These are phyloP conservation scores for Gossypium davidsonii DNA, from an alignment of 441 rosid genomes.

Conservation along the genomic window DNA sequence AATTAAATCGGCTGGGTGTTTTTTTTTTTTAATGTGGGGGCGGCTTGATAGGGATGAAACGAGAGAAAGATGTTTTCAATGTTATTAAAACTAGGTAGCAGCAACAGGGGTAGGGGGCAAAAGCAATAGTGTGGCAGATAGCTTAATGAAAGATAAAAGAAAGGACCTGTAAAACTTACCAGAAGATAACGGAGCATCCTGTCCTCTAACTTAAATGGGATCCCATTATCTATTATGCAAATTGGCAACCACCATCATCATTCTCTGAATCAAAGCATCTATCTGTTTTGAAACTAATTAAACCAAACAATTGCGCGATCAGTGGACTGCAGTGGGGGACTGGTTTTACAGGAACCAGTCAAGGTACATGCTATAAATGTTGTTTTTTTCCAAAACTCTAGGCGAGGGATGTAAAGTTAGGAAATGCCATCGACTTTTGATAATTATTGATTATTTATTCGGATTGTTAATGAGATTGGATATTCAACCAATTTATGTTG, in stretches of 20 bases:
- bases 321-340: background rate
- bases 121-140: background rate
- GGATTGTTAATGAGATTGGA: too few species aligned
- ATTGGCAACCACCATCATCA: background rate
- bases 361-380: background rate
- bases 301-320: background rate
- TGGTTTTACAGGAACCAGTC: background rate
- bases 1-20: background rate
- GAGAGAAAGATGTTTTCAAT: background rate
- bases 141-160: background rate
- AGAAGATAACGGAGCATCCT: background rate
- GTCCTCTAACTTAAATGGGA: background rate
- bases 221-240: background rate
- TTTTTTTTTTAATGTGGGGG: background rate
- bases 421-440: too few species aligned
- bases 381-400: too few species aligned
- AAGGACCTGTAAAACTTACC: conserved; percentile 8
- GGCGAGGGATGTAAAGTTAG: too few species aligned
- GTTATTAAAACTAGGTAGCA: too few species aligned
- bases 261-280: background rate
- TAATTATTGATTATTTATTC: too few species aligned
- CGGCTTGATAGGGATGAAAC: conserved; percentile 2
- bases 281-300: background rate
- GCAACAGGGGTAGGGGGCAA: background rate
- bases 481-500: too few species aligned